Evolutionary conservation across 306 rosid species (phyloP).

Genomic region (Cicer judaicum): DNA sequence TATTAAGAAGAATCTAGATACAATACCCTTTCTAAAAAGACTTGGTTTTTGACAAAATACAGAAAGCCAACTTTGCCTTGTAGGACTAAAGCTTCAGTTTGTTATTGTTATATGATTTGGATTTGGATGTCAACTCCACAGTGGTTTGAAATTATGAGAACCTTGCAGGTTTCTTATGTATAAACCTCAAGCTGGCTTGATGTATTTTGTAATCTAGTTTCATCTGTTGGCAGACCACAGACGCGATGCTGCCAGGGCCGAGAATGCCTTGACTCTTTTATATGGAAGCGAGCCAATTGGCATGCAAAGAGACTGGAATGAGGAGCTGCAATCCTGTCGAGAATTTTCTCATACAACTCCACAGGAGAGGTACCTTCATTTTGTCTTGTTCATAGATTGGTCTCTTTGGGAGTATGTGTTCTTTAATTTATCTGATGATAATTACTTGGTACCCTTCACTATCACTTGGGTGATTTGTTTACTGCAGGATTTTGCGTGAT

Average conservation of each 20-base stretch:
- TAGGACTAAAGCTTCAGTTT: not conserved
- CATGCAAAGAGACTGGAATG: constrained; percentile 99
- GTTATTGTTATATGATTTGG: not conserved
- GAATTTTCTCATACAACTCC: constrained; percentile 90
- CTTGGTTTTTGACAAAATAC: constrained; percentile 1
- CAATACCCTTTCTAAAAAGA: not conserved
- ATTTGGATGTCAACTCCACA: constrained; percentile 21
- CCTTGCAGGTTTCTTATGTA: constrained; percentile 22
- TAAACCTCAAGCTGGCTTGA: constrained; percentile 35
- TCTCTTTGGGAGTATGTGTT: constrained; percentile 29
- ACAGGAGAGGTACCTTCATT: constrained; percentile 79
- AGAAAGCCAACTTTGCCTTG: not conserved
- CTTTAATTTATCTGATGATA: constrained; percentile 35
- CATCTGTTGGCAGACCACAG: constrained; percentile 75
- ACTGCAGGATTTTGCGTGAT: constrained; percentile 88
- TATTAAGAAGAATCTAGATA: constrained; percentile 6
- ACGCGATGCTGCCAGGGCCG: constrained; percentile 95
- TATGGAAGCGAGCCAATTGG: constrained; percentile 97
- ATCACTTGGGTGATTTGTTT: constrained; percentile 36
- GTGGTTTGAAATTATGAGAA: constrained; percentile 11
- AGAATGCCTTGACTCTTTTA: constrained; percentile 85
- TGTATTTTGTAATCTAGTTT: constrained; percentile 29
- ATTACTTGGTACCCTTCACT: constrained; percentile 35
- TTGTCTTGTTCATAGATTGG: constrained; percentile 27
- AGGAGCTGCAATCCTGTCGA: constrained; percentile 97